Evolutionary conservation across 2,329 filamentous ascomycete species (phyloP), one percentile per base, ranked within the genome.

Genomic region (Nannizzia gypsea): DNA sequence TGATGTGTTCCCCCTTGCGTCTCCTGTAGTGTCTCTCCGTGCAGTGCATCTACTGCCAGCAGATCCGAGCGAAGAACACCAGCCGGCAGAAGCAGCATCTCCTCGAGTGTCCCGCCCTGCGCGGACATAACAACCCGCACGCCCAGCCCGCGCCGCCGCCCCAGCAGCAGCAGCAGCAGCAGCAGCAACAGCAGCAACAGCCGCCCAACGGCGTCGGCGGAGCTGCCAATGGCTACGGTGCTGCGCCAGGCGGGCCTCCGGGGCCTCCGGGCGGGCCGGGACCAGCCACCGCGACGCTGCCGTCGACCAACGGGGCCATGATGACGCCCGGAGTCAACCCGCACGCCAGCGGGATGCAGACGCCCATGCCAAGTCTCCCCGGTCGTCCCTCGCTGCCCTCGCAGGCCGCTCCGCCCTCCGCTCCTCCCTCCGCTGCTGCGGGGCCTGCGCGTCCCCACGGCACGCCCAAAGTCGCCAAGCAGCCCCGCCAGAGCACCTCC

Each of bases 11-110:
- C 11, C 31, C 28, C 22, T 55, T 55, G 17, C 11, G 20, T 13
- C 31, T 8, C 48, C 22, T 40, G 28, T 66, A 79, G 74, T 79
- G 77, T 69, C 76, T 79, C 62, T 79, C 77, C 50, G 77, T 78
- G 22, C 77, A 79, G 71, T 79, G 77, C 68, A 78, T 79, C 69
- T 79, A 79, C 66, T 79, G 77, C 63, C 77, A 79, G 66, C 76
- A 78, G 68, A 78, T 78, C 61, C 74, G 77, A 63, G 77, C 77
- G 67, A 79, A 79, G 71, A 79, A 79, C 65, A 79, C 77, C 60
- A 78, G 75, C 62, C 76, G 77, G 63, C 77, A 79, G 70, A 79
- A 79, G 67, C 75, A 78, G 66, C 77, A 79, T 66, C 69, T 79
- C 17, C 76, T 78, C 60, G 77, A 78, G 66, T 79, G 77, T 64